These are phyloP conservation scores for Dunaliella primolecta DNA, from an alignment of 139 green algal genomes.

Conservation along the genomic window DNA sequence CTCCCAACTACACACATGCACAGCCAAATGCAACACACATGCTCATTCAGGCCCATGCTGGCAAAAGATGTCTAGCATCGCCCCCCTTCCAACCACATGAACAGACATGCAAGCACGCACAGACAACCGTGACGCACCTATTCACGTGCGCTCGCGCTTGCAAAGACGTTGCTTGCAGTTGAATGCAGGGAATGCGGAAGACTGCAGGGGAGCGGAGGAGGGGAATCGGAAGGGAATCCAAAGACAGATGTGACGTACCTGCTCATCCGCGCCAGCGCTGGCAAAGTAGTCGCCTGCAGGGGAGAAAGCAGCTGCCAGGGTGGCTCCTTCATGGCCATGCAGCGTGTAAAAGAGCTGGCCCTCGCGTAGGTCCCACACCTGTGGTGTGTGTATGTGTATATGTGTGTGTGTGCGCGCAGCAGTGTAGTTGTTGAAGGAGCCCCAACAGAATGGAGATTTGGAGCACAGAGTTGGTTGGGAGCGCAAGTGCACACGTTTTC, in stretches of 20 bases:
- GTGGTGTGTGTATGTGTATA: too few species aligned
- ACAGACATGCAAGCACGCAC: not conserved
- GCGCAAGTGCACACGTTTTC: too few species aligned
- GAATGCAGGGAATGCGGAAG: not conserved
- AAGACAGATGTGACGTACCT: slow-evolving; percentile 46
- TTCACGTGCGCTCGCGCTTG: not conserved
- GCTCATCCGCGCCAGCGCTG: slow-evolving; percentile 73
- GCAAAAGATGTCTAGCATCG: not conserved
- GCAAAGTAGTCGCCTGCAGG: slow-evolving; percentile 82
- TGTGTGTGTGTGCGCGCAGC: too few species aligned
- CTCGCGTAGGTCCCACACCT: slow-evolving; percentile 85
- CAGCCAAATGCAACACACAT: not conserved
- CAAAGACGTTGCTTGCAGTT: not conserved
- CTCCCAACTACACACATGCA: not conserved
- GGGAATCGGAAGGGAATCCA: too few species aligned
- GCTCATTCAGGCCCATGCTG: not conserved
- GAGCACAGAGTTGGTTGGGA: too few species aligned
- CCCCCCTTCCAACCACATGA: not conserved
- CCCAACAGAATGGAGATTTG: too few species aligned
- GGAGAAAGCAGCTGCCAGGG: slow-evolving; percentile 63
- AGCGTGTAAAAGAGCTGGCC: slow-evolving; percentile 89
- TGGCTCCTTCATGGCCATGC: slow-evolving; percentile 82
- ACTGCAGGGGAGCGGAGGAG: too few species aligned
- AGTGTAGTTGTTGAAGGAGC: too few species aligned
- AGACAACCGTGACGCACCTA: not conserved